Percentiles rank a stretch among this genome's conserved stretches.
Conservation (phyloP, 495 filamentous ascomycete species). For the Bacidia rubella region DNA sequence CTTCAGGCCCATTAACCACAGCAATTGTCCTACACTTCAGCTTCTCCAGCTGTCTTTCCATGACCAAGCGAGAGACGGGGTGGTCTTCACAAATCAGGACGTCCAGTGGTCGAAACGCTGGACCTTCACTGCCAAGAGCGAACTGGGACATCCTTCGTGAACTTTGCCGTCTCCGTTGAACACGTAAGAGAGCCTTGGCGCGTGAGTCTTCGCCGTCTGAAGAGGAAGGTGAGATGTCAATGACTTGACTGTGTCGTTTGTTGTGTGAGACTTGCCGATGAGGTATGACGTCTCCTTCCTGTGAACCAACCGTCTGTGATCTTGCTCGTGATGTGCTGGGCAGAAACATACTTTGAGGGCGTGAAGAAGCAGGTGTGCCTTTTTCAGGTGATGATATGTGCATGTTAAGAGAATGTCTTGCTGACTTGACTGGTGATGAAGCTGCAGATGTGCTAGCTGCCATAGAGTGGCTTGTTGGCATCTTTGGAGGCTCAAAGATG, state of each 20-base stretch:
- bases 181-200: constrained; percentile 80
- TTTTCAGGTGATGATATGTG: constrained; percentile 37
- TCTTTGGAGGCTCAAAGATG: constrained; percentile 56
- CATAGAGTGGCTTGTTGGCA: constrained; percentile 41
- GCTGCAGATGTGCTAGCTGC: constrained; percentile 53
- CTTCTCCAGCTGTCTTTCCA: constrained; percentile 94
- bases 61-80: constrained; percentile 89
- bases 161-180: constrained; percentile 83
- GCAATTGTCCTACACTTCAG: constrained; percentile 90
- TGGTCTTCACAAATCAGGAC: constrained; percentile 96
- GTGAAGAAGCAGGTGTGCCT: constrained; percentile 23
- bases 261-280: constrained; percentile 36
- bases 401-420: constrained; percentile 38
- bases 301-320: constrained; percentile 87
- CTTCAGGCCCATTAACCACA: constrained; percentile 76
- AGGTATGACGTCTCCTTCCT: constrained; percentile 58
- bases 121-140: constrained; percentile 56
- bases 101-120: constrained; percentile 79
- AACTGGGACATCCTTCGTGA: constrained; percentile 86
- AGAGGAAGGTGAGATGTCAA: constrained; percentile 93
- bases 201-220: constrained; percentile 94
- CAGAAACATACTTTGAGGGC: constrained; percentile 30
- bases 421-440: constrained; percentile 65
- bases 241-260: constrained; percentile 85
- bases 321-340: constrained; percentile 48